A percentile compares a stretch with the other conserved stretches of the same genome.
Conservation (phyloP, 768 basidiomycete species). For the Neoboletus subvelutipes region DNA sequence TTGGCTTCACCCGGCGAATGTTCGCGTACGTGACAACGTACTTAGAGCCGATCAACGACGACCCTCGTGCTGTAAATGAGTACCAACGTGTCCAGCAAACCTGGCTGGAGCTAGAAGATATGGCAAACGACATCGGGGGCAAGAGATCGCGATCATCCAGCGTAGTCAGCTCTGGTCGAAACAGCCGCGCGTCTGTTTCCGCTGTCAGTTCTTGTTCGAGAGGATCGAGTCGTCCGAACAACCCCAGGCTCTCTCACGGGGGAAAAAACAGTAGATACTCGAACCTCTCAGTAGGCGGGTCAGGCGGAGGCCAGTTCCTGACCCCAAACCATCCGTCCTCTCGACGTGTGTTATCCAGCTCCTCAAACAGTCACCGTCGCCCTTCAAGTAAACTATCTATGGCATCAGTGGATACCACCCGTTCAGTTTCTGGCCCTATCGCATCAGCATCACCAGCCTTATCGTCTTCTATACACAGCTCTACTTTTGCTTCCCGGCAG, state of each 20-base stretch:
- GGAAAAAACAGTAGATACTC: slow-evolving; percentile 32
- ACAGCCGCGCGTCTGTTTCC: slow-evolving; percentile 57
- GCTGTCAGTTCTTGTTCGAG: slow-evolving; percentile 24
- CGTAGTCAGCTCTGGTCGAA: slow-evolving; percentile 61
- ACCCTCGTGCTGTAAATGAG: slow-evolving; percentile 61
- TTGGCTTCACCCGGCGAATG: slow-evolving; percentile 58
- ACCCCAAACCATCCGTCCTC: slow-evolving; percentile 45
- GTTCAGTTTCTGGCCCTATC: slow-evolving; percentile 72
- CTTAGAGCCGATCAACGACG: slow-evolving; percentile 48
- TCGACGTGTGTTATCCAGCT: slow-evolving; percentile 52
- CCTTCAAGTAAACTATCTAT: slow-evolving; percentile 59
- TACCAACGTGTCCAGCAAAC: slow-evolving; percentile 70
- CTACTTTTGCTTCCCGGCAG: slow-evolving; percentile 85
- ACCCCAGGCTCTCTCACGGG: slow-evolving; percentile 12
- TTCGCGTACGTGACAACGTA: slow-evolving; percentile 47
- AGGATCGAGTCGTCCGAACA: slow-evolving; percentile 16
- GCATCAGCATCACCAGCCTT: slow-evolving; percentile 35
- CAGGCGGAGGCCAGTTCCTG: slow-evolving; percentile 43
- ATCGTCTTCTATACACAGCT: slow-evolving; percentile 43
- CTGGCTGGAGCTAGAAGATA: slow-evolving; percentile 78
- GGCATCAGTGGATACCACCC: slow-evolving; percentile 42
- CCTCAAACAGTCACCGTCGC: slow-evolving; percentile 44
- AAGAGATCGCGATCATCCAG: slow-evolving; percentile 67
- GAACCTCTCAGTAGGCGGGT: slow-evolving; percentile 29
- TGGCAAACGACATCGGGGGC: slow-evolving; percentile 69